phyloP scores from a whole-genome alignment of 2,329 filamentous ascomycete genomes.

The Sporothrix sp. region DNA sequence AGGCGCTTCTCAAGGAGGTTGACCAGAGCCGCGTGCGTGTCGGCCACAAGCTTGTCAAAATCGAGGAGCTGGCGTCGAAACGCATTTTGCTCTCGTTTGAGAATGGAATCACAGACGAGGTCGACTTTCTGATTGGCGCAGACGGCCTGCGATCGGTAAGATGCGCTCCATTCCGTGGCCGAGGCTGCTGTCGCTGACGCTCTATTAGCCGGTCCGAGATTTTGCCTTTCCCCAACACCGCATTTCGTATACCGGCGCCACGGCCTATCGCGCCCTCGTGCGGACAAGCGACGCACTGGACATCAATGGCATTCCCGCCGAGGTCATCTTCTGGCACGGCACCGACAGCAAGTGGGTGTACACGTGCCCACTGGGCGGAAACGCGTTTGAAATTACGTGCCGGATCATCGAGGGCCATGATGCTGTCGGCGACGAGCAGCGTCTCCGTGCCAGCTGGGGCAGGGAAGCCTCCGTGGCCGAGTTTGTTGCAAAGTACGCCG shows the following conservation, averaged over 20 bases:
- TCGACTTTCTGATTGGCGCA: constrained; percentile 41
- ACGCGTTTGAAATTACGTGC: constrained; percentile 25
- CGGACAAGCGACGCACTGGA: not conserved
- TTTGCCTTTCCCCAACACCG: not conserved
- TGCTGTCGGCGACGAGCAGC: constrained; percentile 13
- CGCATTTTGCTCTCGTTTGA: constrained; percentile 34
- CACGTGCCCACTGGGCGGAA: constrained; percentile 24
- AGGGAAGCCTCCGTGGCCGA: constrained; percentile 12
- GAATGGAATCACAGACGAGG: constrained; percentile 31
- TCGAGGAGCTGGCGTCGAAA: constrained; percentile 32
- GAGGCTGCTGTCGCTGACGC: not conserved
- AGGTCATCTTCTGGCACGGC: constrained; percentile 12
- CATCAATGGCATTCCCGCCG: constrained; percentile 6
- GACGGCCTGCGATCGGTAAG: constrained; percentile 39
- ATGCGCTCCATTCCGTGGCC: no score
- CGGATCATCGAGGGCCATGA: constrained; percentile 12
- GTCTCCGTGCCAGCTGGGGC: constrained; percentile 24
- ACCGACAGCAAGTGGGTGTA: constrained; percentile 22
- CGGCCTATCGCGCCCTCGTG: constrained; percentile 2
- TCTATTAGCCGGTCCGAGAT: not conserved
- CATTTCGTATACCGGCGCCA: constrained; percentile 5
- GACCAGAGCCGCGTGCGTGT: constrained; percentile 34
- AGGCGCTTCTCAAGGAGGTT: constrained; percentile 36
- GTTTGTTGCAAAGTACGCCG: constrained; percentile 19
- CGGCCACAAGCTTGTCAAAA: constrained; percentile 31